Conservation (phyloP, 2,329 filamentous ascomycete genomes). For the Chalaropsis thielavioides region DNA sequence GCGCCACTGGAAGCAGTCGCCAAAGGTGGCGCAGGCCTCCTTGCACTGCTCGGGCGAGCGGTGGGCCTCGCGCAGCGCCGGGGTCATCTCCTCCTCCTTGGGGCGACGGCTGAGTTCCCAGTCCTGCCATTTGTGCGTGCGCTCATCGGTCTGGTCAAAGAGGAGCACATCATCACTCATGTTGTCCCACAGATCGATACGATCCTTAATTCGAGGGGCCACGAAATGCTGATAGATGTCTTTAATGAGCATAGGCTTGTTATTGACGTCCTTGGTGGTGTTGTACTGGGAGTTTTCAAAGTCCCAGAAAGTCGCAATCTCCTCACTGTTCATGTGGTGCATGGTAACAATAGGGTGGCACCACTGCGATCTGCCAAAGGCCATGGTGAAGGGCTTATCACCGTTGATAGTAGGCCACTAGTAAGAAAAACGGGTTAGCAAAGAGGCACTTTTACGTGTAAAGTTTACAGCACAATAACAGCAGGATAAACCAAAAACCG, state of each 20-base stretch:
- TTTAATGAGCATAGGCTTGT: slow-evolving; percentile 28
- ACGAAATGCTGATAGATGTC: slow-evolving; percentile 37
- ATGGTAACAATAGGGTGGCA: slow-evolving; percentile 42
- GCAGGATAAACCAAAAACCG: not conserved
- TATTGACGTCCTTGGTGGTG: slow-evolving; percentile 15
- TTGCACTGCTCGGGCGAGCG: slow-evolving; percentile 30
- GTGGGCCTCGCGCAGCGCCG: slow-evolving; percentile 30
- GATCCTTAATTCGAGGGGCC: slow-evolving; percentile 26
- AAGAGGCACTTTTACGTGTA: not conserved
- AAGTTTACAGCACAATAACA: not conserved
- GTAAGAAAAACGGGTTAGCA: not conserved
- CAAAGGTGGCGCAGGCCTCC: slow-evolving; percentile 29
- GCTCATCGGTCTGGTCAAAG: slow-evolving; percentile 23
- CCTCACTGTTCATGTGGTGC: slow-evolving; percentile 39
- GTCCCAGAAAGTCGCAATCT: slow-evolving; percentile 36
- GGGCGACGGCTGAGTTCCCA: slow-evolving; percentile 21
- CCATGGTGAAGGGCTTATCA: slow-evolving; percentile 39
- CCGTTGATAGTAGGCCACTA: slow-evolving; percentile 41
- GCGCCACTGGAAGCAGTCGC: slow-evolving; percentile 30
- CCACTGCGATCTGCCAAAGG: slow-evolving; percentile 35
- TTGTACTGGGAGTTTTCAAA: slow-evolving; percentile 32
- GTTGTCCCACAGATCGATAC: slow-evolving; percentile 40
- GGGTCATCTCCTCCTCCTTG: slow-evolving; percentile 25
- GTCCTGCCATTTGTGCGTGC: slow-evolving; percentile 25
- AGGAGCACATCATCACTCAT: slow-evolving; percentile 33